A percentile compares a stretch with the other conserved stretches of the same genome.
Evolutionary conservation across 2,329 filamentous ascomycete genomes (phyloP).

Genomic region (Davidsoniella virescens): DNA sequence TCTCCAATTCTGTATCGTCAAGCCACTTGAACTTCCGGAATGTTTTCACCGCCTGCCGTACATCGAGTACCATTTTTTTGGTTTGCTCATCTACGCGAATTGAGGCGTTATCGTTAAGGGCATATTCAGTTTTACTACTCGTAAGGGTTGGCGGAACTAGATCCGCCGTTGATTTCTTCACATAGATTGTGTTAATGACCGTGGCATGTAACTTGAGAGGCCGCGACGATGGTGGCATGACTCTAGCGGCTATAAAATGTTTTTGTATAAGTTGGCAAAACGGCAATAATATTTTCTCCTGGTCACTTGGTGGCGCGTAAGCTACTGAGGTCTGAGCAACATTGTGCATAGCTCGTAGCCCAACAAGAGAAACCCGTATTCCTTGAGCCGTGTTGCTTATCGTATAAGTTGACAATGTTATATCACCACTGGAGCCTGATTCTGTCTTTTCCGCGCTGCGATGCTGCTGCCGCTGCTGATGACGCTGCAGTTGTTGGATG

Average conservation of each 20-base stretch:
- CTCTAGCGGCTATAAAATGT: conserved; percentile 36
- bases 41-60: conserved; percentile 34
- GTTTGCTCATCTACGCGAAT: conserved; percentile 13
- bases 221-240: conserved; percentile 37
- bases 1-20: conserved; percentile 47
- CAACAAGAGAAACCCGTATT: conserved; percentile 32
- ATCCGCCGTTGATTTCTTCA: conserved; percentile 22
- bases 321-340: conserved; percentile 42
- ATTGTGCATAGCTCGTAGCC: conserved; percentile 45
- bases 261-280: conserved; percentile 42
- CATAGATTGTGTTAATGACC: conserved; percentile 71
- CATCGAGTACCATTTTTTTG: conserved; percentile 35
- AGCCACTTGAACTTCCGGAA: conserved; percentile 59
- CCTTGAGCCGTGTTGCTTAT: conserved; percentile 9
- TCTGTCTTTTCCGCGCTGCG: neutral
- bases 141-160: too few relatives aligned
- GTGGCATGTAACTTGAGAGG: conserved; percentile 61
- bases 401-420: too few relatives aligned
- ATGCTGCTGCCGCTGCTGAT: neutral
- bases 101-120: too few relatives aligned
- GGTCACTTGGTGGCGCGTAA: conserved; percentile 45
- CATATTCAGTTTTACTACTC: too few relatives aligned
- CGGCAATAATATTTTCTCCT: conserved; percentile 29
- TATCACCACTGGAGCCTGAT: too few relatives aligned
- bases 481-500: conserved; percentile 12